Conservation (phyloP, 164 flowering plant genomes). For the Magnolia sinica region DNA sequence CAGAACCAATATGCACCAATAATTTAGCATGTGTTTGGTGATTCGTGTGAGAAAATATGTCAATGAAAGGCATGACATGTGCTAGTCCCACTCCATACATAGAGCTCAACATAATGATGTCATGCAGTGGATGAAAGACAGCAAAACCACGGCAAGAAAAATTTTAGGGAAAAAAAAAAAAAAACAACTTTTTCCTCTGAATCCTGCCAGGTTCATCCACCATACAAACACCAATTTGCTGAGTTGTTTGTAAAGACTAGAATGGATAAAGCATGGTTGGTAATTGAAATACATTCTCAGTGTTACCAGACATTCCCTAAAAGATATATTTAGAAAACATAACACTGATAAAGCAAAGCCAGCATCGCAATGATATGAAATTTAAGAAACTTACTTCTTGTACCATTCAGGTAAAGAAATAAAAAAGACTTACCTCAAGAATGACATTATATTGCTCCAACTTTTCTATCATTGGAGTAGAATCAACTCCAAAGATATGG, state of each 20-base stretch:
- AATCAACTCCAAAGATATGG: constrained; percentile 95
- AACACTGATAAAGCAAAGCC: no score
- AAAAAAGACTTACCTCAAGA: constrained; percentile 46
- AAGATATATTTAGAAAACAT: no score
- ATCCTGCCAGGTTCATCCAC: no score
- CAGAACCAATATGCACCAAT: not conserved
- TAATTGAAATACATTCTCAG: no score
- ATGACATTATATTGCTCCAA: constrained; percentile 81
- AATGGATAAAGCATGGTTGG: not conserved
- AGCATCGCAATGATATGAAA: not conserved
- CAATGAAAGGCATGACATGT: not conserved
- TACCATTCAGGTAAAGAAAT: no score
- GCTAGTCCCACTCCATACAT: not conserved
- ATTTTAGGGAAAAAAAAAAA: no score
- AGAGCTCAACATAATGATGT: not conserved
- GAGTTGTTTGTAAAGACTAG: not conserved
- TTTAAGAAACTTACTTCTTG: not conserved
- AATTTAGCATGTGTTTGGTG: not conserved
- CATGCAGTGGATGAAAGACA: not conserved
- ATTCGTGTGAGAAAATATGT: not conserved
- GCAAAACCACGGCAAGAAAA: no score
- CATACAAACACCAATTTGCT: no score
- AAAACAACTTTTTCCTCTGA: no score
- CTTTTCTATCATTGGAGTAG: constrained; percentile 81
- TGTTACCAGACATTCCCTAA: no score